Conservation (phyloP, 2,329 filamentous ascomycete genomes). For the Xylaria sp. region DNA sequence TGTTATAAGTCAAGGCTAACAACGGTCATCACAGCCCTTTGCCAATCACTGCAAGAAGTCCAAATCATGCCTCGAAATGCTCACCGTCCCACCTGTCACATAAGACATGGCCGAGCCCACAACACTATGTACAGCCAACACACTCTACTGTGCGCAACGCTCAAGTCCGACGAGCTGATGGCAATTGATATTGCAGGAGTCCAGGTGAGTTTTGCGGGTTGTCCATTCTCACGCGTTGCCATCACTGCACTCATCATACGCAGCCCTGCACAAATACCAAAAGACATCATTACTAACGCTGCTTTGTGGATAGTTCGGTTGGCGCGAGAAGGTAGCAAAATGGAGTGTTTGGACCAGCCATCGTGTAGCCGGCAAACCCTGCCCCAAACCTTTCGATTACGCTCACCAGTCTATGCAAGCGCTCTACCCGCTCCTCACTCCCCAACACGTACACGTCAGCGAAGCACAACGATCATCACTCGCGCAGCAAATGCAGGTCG, state of each 20-base stretch:
- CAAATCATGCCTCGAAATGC: conserved; percentile 6
- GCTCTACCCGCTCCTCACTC: background rate
- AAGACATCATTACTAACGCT: background rate
- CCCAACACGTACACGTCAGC: background rate
- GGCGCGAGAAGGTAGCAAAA: conserved; percentile 18
- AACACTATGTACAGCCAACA: conserved; percentile 8
- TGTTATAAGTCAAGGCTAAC: background rate
- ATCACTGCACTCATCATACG: background rate
- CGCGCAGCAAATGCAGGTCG: conserved; percentile 13
- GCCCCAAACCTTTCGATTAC: background rate
- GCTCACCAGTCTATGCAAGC: background rate
- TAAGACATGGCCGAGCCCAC: background rate
- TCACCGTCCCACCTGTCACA: conserved; percentile 12
- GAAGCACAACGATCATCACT: background rate
- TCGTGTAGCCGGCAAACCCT: background rate
- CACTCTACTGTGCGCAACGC: conserved; percentile 10
- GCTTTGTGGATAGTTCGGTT: conserved; percentile 14
- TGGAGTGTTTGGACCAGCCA: conserved; percentile 11
- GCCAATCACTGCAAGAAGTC: conserved; percentile 11
- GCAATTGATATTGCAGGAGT: conserved; percentile 13
- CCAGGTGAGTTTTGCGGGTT: conserved; percentile 13
- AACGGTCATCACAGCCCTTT: conserved; percentile 2
- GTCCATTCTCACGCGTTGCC: background rate
- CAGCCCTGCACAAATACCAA: background rate
- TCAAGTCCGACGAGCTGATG: conserved; percentile 17